Evolutionary conservation across 2,329 filamentous ascomycete genomes (phyloP).

Genomic region (Rachicladosporium sp.): DNA sequence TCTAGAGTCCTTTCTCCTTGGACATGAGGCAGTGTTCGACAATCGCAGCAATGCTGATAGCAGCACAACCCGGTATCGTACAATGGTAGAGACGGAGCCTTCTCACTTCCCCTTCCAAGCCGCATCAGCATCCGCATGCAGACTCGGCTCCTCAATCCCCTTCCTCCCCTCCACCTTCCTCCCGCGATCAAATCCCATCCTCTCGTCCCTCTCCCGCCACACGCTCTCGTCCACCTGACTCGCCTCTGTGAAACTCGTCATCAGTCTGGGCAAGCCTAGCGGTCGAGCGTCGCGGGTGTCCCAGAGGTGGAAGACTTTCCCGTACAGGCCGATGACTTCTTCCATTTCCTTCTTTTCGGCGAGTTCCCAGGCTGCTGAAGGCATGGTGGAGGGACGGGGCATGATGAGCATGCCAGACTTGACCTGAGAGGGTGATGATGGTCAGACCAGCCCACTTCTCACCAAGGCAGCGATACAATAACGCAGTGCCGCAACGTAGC

Average conservation of each 20-base stretch:
- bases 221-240: constrained; percentile 37
- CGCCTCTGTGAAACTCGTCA: constrained; percentile 47
- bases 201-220: constrained; percentile 40
- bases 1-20: too few relatives aligned
- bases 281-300: constrained; percentile 62
- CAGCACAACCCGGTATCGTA: too few relatives aligned
- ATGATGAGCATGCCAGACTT: constrained; percentile 72
- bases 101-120: constrained; percentile 25
- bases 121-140: constrained; percentile 37
- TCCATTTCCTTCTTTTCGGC: constrained; percentile 75
- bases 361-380: constrained; percentile 54
- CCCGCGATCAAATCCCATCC: constrained; percentile 40
- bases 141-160: constrained; percentile 38
- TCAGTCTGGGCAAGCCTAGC: constrained; percentile 48
- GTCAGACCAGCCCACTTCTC: too few relatives aligned
- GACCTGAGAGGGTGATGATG: too few relatives aligned
- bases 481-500: too few relatives aligned
- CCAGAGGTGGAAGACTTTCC: constrained; percentile 80
- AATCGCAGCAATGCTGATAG: too few relatives aligned
- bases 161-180: constrained; percentile 42
- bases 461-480: too few relatives aligned
- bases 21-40: too few relatives aligned
- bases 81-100: too few relatives aligned
- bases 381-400: constrained; percentile 46
- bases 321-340: constrained; percentile 60